Conservation (phyloP, 768 basidiomycete genomes). For the Chalciporus chontae region DNA sequence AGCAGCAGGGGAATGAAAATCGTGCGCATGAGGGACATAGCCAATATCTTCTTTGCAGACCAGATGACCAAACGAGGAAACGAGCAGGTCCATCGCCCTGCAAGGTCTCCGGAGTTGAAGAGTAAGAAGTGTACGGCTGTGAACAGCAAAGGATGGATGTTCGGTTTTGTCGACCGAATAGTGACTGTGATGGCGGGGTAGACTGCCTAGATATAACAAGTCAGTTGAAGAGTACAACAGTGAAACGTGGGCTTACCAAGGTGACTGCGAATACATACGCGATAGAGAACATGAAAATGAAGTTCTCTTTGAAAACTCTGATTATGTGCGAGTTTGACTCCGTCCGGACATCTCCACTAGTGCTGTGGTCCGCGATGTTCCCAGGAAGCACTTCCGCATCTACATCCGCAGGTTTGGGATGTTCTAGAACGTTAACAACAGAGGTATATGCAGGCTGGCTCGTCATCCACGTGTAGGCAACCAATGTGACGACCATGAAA, state of each 20-base stretch:
- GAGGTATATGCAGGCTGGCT: conserved; percentile 56
- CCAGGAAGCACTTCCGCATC: conserved; percentile 33
- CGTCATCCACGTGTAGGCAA: conserved; percentile 55
- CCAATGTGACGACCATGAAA: conserved; percentile 56
- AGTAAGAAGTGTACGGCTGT: conserved; percentile 72
- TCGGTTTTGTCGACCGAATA: conserved; percentile 60
- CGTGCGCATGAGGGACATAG: conserved; percentile 64
- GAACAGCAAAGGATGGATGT: conserved; percentile 80
- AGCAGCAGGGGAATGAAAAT: conserved; percentile 85
- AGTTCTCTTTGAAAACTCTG: conserved; percentile 60
- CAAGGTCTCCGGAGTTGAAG: conserved; percentile 70
- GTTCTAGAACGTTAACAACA: conserved; percentile 48
- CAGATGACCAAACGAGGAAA: conserved; percentile 65
- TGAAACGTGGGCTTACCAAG: conserved; percentile 48
- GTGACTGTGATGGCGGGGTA: conserved; percentile 85
- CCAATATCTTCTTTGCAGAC: conserved; percentile 59
- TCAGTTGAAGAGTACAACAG: conserved; percentile 5
- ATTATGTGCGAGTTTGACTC: conserved; percentile 43
- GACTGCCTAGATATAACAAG: conserved; percentile 53
- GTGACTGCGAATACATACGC: conserved; percentile 78
- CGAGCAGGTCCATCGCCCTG: conserved; percentile 66
- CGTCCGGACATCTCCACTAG: conserved; percentile 17
- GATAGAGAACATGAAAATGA: conserved; percentile 66
- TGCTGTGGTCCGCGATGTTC: conserved; percentile 36
- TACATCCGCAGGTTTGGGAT: conserved; percentile 21